A percentile compares a stretch with the other conserved stretches of the same genome.
phyloP scores from a whole-genome alignment of 2,329 filamentous ascomycete genomes.

The Alternaria atra region DNA sequence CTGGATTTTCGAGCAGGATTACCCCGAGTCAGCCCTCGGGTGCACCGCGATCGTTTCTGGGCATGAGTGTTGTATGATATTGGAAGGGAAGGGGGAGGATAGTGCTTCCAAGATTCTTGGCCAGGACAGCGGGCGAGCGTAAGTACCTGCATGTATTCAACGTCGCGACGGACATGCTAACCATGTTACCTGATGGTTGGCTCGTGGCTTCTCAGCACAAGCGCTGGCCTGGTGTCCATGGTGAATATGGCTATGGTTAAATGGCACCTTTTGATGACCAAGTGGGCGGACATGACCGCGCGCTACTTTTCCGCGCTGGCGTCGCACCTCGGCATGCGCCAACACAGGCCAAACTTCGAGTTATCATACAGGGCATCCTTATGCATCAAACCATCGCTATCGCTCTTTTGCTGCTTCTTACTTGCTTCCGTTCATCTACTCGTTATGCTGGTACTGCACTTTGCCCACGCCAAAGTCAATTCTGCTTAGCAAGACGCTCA shows the following conservation, averaged over 20 bases:
- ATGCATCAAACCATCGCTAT: neutral
- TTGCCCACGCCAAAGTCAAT: neutral
- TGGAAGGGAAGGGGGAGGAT: neutral
- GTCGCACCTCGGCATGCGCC: neutral
- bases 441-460: neutral
- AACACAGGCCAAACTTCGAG: neutral
- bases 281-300: neutral
- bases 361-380: neutral
- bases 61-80: neutral
- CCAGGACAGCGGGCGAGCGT: neutral
- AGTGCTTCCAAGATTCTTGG: neutral
- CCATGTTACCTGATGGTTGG: neutral
- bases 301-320: neutral
- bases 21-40: neutral
- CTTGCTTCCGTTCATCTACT: neutral
- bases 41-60: neutral
- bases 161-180: neutral
- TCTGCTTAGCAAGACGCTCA: neutral
- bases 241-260: neutral
- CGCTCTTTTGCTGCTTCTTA: neutral
- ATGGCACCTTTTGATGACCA: neutral
- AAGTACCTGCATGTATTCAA: neutral
- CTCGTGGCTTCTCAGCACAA: neutral
- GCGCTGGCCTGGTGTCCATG: neutral
- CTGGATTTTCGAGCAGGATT: neutral